Percentiles rank a stretch among this genome's conserved stretches.
These are phyloP conservation scores for Marchantia polymorpha DNA, from an alignment of 225 moss, liverwort and hornwort species.

Conservation along the genomic window DNA sequence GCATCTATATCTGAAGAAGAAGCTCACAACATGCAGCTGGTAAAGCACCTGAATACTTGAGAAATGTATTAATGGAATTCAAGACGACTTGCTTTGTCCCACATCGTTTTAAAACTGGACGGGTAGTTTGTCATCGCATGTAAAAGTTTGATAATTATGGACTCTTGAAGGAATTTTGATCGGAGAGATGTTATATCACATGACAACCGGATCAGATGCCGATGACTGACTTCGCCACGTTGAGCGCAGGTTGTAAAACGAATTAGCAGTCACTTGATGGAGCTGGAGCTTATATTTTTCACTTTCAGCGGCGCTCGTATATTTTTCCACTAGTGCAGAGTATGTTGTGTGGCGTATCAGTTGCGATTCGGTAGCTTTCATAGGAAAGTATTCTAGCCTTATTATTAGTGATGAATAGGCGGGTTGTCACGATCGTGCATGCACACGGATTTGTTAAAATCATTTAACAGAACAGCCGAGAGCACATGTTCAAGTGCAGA, in stretches of 20 bases:
- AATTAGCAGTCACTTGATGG: conserved; percentile 59
- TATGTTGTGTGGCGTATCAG: too few relatives aligned
- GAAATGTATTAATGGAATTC: neutral
- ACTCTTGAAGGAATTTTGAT: neutral
- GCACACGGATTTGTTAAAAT: too few relatives aligned
- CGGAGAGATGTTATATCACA: neutral
- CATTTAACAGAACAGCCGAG: too few relatives aligned
- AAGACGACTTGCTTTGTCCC: too few relatives aligned
- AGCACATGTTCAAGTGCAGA: too few relatives aligned
- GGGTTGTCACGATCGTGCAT: too few relatives aligned
- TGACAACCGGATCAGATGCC: too few relatives aligned
- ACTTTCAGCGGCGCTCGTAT: conserved; percentile 95
- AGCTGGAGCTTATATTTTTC: conserved; percentile 86
- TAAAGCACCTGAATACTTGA: conserved; percentile 25
- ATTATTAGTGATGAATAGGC: too few relatives aligned
- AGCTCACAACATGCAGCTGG: conserved; percentile 91
- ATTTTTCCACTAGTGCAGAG: conserved; percentile 60
- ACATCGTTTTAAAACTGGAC: neutral
- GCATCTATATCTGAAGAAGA: conserved; percentile 93
- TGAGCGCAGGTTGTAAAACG: conserved; percentile 74
- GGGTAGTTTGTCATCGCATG: neutral
- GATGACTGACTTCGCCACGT: neutral
- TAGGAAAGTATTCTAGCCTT: too few relatives aligned
- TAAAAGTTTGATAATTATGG: neutral
- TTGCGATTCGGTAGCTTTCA: too few relatives aligned